A percentile compares a stretch with the other conserved stretches of the same genome.
Conservation (phyloP, 2,329 filamentous ascomycete species). For the Beauveria caledonica region DNA sequence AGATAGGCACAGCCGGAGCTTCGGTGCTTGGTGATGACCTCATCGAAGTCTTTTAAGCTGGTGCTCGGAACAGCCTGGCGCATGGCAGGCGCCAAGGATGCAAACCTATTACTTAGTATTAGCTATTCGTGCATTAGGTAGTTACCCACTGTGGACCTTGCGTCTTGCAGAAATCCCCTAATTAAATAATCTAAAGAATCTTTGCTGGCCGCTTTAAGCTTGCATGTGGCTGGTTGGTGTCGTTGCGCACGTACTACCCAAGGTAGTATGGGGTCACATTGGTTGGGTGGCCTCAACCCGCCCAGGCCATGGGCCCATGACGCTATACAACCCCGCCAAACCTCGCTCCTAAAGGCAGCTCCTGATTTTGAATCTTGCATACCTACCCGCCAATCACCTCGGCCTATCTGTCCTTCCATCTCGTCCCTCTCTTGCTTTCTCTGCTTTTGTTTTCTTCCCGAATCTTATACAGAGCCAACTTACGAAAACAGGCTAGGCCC, state of each 20-base stretch:
- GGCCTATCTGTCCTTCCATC: not conserved
- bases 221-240: not conserved
- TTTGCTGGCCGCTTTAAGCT: not conserved
- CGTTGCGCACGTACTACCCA: too few species aligned
- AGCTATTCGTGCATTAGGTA: too few species aligned
- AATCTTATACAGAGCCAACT: not conserved
- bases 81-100: not conserved
- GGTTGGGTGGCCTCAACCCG: too few species aligned
- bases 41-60: too few species aligned
- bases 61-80: not conserved
- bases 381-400: constrained; percentile 5
- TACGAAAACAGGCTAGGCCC: not conserved
- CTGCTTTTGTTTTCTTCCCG: constrained; percentile 1
- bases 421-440: not conserved
- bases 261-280: not conserved
- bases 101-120: too few species aligned
- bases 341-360: not conserved
- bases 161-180: not conserved
- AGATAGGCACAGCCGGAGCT: too few species aligned
- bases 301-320: not conserved
- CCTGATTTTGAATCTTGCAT: constrained; percentile 10
- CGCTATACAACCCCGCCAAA: constrained; percentile 3
- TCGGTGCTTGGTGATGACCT: too few species aligned
- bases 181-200: not conserved
- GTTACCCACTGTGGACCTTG: not conserved